phyloP scores from a whole-genome alignment of 257 asterid genomes.

The Solanum microdontum region DNA sequence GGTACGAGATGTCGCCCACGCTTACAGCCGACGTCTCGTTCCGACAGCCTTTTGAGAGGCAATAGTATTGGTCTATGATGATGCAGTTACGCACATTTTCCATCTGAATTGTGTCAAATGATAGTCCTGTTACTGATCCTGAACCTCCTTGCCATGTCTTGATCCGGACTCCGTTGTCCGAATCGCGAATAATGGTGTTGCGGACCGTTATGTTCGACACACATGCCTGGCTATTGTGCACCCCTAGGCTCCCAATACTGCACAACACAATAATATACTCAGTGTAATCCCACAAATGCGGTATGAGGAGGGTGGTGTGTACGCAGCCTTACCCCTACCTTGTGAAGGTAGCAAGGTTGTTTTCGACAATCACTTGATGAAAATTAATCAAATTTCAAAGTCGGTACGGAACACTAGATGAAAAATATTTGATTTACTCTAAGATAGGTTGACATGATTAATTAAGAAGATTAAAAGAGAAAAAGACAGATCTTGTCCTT shows the following conservation, averaged over 20 bases:
- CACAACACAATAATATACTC: background rate
- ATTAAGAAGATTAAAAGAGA: background rate
- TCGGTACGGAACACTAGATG: rapidly evolving
- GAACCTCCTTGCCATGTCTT: conserved; percentile 99
- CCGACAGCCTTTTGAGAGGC: conserved; percentile 62
- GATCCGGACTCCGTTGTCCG: conserved; percentile 77
- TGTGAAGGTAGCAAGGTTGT: rapidly evolving
- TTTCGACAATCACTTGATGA: background rate
- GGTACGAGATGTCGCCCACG: conserved; percentile 44
- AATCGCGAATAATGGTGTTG: conserved; percentile 51
- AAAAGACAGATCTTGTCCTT: background rate
- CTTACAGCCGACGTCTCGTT: conserved; percentile 79
- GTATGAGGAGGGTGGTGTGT: background rate
- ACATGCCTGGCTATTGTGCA: conserved; percentile 70
- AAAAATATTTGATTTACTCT: background rate
- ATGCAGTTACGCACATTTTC: conserved; percentile 82
- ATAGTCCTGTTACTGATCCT: conserved; percentile 65
- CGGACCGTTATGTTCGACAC: conserved; percentile 77
- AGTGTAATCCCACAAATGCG: background rate
- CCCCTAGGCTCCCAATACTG: conserved; percentile 78
- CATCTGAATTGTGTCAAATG: conserved; percentile 80
- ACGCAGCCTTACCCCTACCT: rapidly evolving
- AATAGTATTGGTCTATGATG: conserved; percentile 84
- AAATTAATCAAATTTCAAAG: background rate
- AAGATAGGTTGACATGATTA: background rate